Conservation (phyloP, 2,329 filamentous ascomycete species). For the Fusarium humuli region DNA sequence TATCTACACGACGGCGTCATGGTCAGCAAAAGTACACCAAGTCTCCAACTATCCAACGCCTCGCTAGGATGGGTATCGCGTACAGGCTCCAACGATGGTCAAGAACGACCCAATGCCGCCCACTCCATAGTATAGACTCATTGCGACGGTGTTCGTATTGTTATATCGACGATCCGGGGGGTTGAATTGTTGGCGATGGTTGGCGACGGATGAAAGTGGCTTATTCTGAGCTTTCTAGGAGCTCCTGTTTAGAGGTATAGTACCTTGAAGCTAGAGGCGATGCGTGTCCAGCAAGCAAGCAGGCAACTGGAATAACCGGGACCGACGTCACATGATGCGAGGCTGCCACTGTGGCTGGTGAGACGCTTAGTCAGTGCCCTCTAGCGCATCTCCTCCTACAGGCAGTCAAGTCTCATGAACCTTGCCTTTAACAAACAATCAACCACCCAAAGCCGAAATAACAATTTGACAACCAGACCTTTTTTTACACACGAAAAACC, state of each 20-base stretch:
- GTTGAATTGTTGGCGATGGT: conserved; percentile 35
- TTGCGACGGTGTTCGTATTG: conserved; percentile 55
- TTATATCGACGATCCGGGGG: conserved; percentile 40
- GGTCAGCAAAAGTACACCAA: conserved; percentile 27
- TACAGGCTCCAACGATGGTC: conserved; percentile 82
- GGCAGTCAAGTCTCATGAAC: conserved; percentile 28
- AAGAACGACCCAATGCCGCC: conserved; percentile 76
- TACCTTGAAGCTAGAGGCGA: conserved; percentile 42
- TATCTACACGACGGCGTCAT: conserved; percentile 70
- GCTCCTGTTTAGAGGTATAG: conserved; percentile 46
- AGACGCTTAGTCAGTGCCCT: conserved; percentile 44
- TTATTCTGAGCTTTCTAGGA: conserved; percentile 46
- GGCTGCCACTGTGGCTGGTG: conserved; percentile 33
- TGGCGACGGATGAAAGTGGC: conserved; percentile 35
- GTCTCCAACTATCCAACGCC: conserved; percentile 13
- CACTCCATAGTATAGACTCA: conserved; percentile 79
- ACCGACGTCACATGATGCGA: conserved; percentile 54
- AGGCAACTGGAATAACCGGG: conserved; percentile 43
- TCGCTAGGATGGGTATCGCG: conserved; percentile 52
- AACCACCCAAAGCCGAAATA: conserved; percentile 7
- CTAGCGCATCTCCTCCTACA: conserved; percentile 19
- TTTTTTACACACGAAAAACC: neutral
- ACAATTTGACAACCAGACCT: neutral
- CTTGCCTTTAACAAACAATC: conserved; percentile 28
- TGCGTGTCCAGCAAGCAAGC: conserved; percentile 41